phyloP scores from a whole-genome alignment of 1,139 yeast genomes.

The Entelexis paramagnoliae region DNA sequence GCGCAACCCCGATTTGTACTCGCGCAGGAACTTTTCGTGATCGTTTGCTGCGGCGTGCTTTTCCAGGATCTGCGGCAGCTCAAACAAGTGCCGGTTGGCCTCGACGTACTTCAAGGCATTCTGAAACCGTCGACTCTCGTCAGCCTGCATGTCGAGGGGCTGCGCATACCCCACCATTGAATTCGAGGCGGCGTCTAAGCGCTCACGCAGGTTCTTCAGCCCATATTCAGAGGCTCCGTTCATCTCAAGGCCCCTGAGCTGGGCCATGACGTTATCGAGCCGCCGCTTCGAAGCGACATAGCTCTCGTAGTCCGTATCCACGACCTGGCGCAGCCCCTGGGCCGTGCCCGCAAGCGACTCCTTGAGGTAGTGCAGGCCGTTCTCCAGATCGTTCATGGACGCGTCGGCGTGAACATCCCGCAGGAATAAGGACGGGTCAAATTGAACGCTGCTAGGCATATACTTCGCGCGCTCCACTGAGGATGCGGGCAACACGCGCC shows the following conservation, averaged over 20 bases:
- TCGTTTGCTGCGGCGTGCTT: slow-evolving; percentile 49
- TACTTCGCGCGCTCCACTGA: slow-evolving; percentile 36
- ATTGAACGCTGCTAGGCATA: slow-evolving; percentile 60
- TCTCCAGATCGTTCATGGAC: slow-evolving; percentile 50
- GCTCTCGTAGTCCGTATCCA: slow-evolving; percentile 62
- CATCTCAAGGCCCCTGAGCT: slow-evolving; percentile 37
- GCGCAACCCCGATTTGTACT: slow-evolving; percentile 50
- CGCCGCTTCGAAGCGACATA: slow-evolving; percentile 69
- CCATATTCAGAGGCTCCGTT: slow-evolving; percentile 34
- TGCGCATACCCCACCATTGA: slow-evolving; percentile 58
- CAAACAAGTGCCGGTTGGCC: slow-evolving; percentile 53
- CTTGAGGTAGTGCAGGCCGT: slow-evolving; percentile 51
- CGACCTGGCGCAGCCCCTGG: slow-evolving; percentile 52
- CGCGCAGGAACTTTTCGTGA: slow-evolving; percentile 60
- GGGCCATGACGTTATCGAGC: slow-evolving; percentile 48
- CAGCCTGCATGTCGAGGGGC: slow-evolving; percentile 60
- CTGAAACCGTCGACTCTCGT: slow-evolving; percentile 49
- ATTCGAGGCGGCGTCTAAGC: slow-evolving; percentile 32
- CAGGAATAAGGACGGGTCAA: slow-evolving; percentile 60
- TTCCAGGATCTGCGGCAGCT: slow-evolving; percentile 55
- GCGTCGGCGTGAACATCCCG: slow-evolving; percentile 62
- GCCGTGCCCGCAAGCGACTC: slow-evolving; percentile 53
- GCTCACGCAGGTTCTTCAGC: slow-evolving; percentile 27
- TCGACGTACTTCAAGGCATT: slow-evolving; percentile 55
- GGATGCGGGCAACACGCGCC: not conserved